phyloP scores from a whole-genome alignment of 805 yeast species.

The Starmera pachycereana region DNA sequence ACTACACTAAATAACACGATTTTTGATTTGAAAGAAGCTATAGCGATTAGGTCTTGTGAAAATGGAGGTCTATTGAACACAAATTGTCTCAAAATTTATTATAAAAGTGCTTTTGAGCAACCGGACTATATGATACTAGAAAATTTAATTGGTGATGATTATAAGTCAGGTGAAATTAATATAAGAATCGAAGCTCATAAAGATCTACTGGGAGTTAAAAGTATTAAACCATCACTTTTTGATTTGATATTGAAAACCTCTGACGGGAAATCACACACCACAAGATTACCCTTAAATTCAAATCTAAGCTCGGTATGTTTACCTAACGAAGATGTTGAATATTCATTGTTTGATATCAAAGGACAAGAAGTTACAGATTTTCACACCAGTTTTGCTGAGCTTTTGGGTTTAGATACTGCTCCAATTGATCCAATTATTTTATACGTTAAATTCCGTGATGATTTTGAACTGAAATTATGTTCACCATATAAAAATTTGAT shows the following conservation, averaged over 20 bases:
- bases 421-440: conserved; percentile 21
- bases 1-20: conserved; percentile 17
- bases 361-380: conserved; percentile 10
- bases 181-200: conserved; percentile 14
- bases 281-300: conserved; percentile 7
- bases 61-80: conserved; percentile 11
- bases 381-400: conserved; percentile 16
- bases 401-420: conserved; percentile 24
- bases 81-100: conserved; percentile 5
- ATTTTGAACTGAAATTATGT: conserved; percentile 18
- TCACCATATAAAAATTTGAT: conserved; percentile 11
- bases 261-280: conserved; percentile 9
- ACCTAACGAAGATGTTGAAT: conserved; percentile 8
- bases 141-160: not conserved
- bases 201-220: conserved; percentile 1
- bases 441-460: conserved; percentile 13
- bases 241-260: conserved; percentile 11
- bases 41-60: conserved; percentile 9
- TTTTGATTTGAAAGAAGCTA: conserved; percentile 15
- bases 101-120: not conserved
- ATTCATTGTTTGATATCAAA: conserved; percentile 9
- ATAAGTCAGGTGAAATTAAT: conserved; percentile 2
- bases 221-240: conserved; percentile 7
- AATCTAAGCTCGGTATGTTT: conserved; percentile 8
- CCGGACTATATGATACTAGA: not conserved